Base-by-base conservation (phyloP, 495 filamentous ascomycete species). In the Hyaloscypha variabilis region DNA sequence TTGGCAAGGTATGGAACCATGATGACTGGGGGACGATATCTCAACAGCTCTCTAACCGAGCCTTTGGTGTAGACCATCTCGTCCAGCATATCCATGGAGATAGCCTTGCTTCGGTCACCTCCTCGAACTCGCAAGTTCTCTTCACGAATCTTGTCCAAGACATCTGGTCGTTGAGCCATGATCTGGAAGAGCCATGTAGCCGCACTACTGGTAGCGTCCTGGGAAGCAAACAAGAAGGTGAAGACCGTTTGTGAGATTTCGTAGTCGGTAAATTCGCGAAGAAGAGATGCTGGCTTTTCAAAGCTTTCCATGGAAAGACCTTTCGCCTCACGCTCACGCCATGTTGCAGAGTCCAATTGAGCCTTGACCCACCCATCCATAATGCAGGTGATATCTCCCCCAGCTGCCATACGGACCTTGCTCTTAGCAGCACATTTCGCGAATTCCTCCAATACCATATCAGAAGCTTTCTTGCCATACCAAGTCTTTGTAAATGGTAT, bases 1-100 rank as follows among this genome's bases (percentile, higher is more conserved):
- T 98, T 99, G 71, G 86, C 91, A 60, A 96, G 75, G 75, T 98
- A 98, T 39, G 95, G 95, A 55, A 97, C 92, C 95, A 99, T 98
- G 79, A 97, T 85, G 69, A 99, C 95, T 63, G 95, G 95, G 51
- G 95, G 96, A 53, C 96, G 91, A 82, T 97, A 98, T 68, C 95
- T 91, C 50, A 99, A 86, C 39, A 90, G 90, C 81, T 99, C 95
- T 72, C 95, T 92, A 62, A 99, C 91, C 57, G 96, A 90, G 49
- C 93, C 95, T 59, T 92, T 91, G 31, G 95, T 98, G 72, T 95
- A 98, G 8, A 88, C 83, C 88, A 97, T 86, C 63, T 88, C 85
- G 69, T 98, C 95, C 28, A 97, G 81, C 78, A 94, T 81, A 39
- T 97, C 93, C 77, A 98, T 85, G 62, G 84, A 87, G 58, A 97